These are phyloP conservation scores for Xylariaceae sp. DNA, from an alignment of 2,329 filamentous ascomycete species.

Conservation along the genomic window DNA sequence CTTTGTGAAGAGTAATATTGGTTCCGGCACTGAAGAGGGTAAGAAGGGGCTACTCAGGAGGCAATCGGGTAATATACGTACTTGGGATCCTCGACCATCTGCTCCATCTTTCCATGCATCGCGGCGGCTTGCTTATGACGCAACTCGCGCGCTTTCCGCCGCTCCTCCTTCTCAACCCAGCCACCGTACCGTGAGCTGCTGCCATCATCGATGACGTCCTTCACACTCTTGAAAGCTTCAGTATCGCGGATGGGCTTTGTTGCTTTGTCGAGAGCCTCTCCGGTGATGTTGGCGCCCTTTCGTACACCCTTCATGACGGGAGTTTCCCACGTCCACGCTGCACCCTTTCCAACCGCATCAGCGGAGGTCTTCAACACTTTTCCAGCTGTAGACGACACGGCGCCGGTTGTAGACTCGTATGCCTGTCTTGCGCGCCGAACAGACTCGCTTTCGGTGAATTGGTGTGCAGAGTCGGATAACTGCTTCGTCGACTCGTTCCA, in stretches of 20 bases:
- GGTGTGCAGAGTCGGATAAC: slow-evolving; percentile 77
- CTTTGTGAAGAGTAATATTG: slow-evolving; percentile 92
- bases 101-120: slow-evolving; percentile 49
- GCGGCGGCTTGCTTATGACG: slow-evolving; percentile 57
- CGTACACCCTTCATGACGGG: slow-evolving; percentile 85
- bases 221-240: slow-evolving; percentile 89
- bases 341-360: slow-evolving; percentile 80
- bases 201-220: slow-evolving; percentile 93
- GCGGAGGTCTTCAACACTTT: slow-evolving; percentile 81
- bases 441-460: slow-evolving; percentile 89
- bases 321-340: slow-evolving; percentile 96
- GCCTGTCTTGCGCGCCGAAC: slow-evolving; percentile 80
- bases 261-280: slow-evolving; percentile 84
- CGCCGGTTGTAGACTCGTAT: slow-evolving; percentile 80
- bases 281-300: slow-evolving; percentile 78
- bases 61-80: slow-evolving; percentile 44
- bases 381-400: slow-evolving; percentile 70
- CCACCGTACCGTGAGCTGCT: slow-evolving; percentile 94
- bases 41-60: slow-evolving; percentile 20
- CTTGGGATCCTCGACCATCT: slow-evolving; percentile 79
- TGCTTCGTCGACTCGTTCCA: slow-evolving; percentile 99
- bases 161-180: slow-evolving; percentile 95
- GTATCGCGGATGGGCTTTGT: slow-evolving; percentile 91
- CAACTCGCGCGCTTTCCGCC: slow-evolving; percentile 69
- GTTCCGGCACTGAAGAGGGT: slow-evolving; percentile 70